Evolutionary conservation across 176 grass and related monocot species (phyloP).

Genomic region (Zea luxurians): DNA sequence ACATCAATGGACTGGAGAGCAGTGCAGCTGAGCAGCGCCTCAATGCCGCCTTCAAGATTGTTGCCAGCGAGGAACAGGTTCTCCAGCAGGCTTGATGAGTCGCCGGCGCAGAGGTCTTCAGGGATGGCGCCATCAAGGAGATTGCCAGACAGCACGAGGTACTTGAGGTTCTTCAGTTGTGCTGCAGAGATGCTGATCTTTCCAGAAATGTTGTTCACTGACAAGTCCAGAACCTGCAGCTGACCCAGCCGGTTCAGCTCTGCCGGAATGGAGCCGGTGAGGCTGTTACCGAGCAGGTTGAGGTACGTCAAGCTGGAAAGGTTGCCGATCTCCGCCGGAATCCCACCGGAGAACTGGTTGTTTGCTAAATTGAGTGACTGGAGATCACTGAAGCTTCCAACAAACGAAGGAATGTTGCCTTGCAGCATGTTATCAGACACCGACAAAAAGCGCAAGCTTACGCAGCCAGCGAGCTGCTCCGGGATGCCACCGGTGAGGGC

Average conservation of each 20-base stretch:
- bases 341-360: slow-evolving; percentile 54
- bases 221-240: slow-evolving; percentile 72
- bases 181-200: slow-evolving; percentile 52
- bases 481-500: slow-evolving; percentile 63
- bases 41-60: slow-evolving; percentile 53
- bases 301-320: slow-evolving; percentile 67
- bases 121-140: slow-evolving; percentile 61
- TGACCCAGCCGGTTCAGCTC: slow-evolving; percentile 66
- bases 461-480: slow-evolving; percentile 51
- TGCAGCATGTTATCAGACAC: slow-evolving; percentile 53
- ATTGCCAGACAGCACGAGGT: slow-evolving; percentile 73
- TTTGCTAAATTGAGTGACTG: slow-evolving; percentile 68
- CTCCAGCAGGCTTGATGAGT: slow-evolving; percentile 66
- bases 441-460: slow-evolving; percentile 52
- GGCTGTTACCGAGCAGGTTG: slow-evolving; percentile 76
- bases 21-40: slow-evolving; percentile 49
- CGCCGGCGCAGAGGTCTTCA: slow-evolving; percentile 40
- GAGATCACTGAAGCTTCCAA: slow-evolving; percentile 56
- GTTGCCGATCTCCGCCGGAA: slow-evolving; percentile 52
- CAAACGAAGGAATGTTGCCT: slow-evolving; percentile 56
- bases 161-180: slow-evolving; percentile 60
- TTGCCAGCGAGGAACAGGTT: slow-evolving; percentile 69
- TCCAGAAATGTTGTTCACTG: slow-evolving; percentile 73
- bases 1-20: slow-evolving; percentile 59
- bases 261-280: slow-evolving; percentile 55